Evolutionary conservation across 139 green algal species (phyloP).

Genomic region (Chlamydomonas urium): DNA sequence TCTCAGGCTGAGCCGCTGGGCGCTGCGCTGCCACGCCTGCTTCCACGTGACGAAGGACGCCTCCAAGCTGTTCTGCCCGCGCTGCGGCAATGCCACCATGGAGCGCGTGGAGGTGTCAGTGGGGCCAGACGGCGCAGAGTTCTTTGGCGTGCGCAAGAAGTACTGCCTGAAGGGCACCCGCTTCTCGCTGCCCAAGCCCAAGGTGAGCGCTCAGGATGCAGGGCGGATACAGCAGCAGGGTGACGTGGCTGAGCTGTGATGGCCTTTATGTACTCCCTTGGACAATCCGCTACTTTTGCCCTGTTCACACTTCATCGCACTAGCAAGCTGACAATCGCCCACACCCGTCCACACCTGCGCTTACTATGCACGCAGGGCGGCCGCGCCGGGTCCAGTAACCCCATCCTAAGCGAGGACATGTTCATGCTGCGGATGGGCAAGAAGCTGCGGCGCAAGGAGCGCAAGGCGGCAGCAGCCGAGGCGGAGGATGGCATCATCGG

Average conservation of each 20-base stretch:
- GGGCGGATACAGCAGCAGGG: too few relatives aligned
- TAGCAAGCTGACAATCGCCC: too few relatives aligned
- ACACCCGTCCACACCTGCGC: too few relatives aligned
- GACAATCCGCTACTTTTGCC: too few relatives aligned
- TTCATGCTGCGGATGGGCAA: constrained; percentile 60
- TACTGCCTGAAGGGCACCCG: constrained; percentile 75
- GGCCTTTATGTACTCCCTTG: too few relatives aligned
- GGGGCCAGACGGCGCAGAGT: constrained; percentile 65
- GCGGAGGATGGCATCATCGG: constrained; percentile 23
- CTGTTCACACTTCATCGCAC: too few relatives aligned
- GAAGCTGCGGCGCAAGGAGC: constrained; percentile 21
- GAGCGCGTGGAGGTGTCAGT: constrained; percentile 78
- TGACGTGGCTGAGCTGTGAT: too few relatives aligned
- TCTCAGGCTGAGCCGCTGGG: constrained; percentile 58
- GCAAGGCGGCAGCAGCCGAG: constrained; percentile 18
- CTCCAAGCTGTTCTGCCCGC: constrained; percentile 81
- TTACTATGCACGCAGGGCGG: constrained; percentile 72
- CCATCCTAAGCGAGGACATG: constrained; percentile 87
- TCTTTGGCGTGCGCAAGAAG: constrained; percentile 74
- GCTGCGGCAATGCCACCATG: constrained; percentile 88
- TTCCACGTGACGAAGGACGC: constrained; percentile 58
- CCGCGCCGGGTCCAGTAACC: constrained; percentile 44
- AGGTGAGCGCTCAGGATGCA: constrained; percentile 60
- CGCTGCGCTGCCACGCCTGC: constrained; percentile 84
- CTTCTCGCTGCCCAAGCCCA: constrained; percentile 87